Evolutionary conservation across 306 rosid species (phyloP).

Genomic region (Malus sylvestris): DNA sequence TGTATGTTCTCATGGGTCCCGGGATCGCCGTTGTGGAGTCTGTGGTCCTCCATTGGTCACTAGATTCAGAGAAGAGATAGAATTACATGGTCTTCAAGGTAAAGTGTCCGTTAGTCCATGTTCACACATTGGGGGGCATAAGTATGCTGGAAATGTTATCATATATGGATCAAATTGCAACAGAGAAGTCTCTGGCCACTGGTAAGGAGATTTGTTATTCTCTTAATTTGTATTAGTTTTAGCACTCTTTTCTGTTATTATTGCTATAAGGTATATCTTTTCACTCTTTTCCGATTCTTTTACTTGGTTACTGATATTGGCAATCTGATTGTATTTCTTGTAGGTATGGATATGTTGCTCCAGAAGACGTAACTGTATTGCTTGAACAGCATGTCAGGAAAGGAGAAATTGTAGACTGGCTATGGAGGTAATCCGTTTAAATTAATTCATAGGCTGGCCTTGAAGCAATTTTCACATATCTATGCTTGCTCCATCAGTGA

Average conservation of each 20-base stretch:
- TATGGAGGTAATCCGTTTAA: conserved; percentile 65
- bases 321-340: background rate
- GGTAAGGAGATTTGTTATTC: conserved; percentile 40
- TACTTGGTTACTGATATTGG: conserved; percentile 10
- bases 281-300: background rate
- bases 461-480: background rate
- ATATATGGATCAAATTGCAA: conserved; percentile 54
- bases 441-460: background rate
- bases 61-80: conserved; percentile 77
- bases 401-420: conserved; percentile 59
- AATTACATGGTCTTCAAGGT: conserved; percentile 53
- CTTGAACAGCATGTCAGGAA: conserved; percentile 68
- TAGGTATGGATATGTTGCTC: conserved; percentile 95
- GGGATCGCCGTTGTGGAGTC: conserved; percentile 92
- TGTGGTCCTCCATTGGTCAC: conserved; percentile 82
- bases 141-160: conserved; percentile 88
- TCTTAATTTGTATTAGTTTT: background rate
- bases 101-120: conserved; percentile 92
- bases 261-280: background rate
- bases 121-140: conserved; percentile 86
- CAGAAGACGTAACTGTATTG: conserved; percentile 69
- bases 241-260: background rate
- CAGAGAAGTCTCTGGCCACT: conserved; percentile 75
- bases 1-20: conserved; percentile 84
- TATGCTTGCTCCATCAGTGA: background rate